Conservation (phyloP, 805 yeast species). For the Yarrowia divulgata region DNA sequence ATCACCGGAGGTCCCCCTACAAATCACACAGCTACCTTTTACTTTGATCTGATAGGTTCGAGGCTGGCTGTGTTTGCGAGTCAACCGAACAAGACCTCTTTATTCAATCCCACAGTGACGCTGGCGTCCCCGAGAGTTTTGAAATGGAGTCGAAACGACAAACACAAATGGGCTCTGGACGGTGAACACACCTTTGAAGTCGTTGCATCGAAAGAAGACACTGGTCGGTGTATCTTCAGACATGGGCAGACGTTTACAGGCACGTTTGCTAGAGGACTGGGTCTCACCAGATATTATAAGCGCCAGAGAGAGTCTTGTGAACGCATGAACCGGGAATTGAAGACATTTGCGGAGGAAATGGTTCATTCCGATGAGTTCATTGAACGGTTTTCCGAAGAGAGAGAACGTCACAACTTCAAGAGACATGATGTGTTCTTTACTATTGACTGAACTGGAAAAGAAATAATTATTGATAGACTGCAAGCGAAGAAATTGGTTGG, state of each 20-base stretch:
- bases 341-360: conserved; percentile 8
- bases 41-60: conserved; percentile 8
- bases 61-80: background rate
- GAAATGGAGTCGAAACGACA: background rate
- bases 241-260: background rate
- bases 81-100: background rate
- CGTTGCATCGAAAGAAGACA: background rate
- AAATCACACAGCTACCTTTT: background rate
- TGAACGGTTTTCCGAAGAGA: conserved; percentile 2
- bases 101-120: background rate
- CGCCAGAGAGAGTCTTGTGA: background rate
- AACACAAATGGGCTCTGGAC: background rate
- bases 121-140: conserved; percentile 6
- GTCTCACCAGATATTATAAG: background rate
- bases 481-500: background rate
- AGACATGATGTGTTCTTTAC: background rate
- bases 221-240: background rate
- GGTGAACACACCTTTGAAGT: background rate
- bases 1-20: background rate
- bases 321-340: background rate
- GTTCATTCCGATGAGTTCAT: conserved; percentile 12
- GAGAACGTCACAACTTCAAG: conserved; percentile 5
- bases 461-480: background rate
- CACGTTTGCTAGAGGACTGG: background rate
- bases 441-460: background rate